Percentiles rank a stretch among this genome's conserved stretches.
These are phyloP conservation scores for Aspergillus bertholletiae DNA, from an alignment of 495 filamentous ascomycete genomes.

Conservation along the genomic window DNA sequence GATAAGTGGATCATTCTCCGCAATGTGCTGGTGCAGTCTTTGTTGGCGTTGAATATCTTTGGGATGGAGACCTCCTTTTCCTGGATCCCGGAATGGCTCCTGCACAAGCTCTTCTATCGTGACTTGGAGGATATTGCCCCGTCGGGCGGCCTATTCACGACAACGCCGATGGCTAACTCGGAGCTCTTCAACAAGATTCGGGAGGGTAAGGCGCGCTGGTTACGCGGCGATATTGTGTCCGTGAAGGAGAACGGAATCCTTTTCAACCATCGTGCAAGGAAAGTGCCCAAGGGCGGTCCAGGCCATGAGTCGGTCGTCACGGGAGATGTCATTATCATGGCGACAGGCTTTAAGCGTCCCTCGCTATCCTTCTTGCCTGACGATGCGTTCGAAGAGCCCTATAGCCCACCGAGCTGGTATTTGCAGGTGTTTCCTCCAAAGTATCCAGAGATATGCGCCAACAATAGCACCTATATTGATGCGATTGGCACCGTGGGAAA, in stretches of 20 bases:
- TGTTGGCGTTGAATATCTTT: conserved; percentile 75
- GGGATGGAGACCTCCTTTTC: conserved; percentile 71
- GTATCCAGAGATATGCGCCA: conserved; percentile 62
- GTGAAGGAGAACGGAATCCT: conserved; percentile 61
- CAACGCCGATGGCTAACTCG: conserved; percentile 83
- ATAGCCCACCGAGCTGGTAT: conserved; percentile 82
- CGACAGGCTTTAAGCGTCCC: conserved; percentile 76
- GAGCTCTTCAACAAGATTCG: conserved; percentile 76
- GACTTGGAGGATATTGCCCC: conserved; percentile 78
- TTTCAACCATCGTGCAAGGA: conserved; percentile 68
- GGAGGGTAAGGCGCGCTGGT: conserved; percentile 70
- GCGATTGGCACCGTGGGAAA: conserved; percentile 79
- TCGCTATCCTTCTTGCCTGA: conserved; percentile 68
- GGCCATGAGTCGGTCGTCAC: conserved; percentile 59
- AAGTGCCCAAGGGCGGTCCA: conserved; percentile 69
- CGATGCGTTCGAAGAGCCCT: conserved; percentile 65
- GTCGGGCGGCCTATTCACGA: conserved; percentile 64
- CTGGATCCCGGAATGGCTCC: conserved; percentile 72
- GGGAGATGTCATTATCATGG: conserved; percentile 78
- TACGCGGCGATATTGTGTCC: conserved; percentile 71
- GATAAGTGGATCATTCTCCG: conserved; percentile 91
- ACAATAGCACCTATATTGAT: conserved; percentile 81
- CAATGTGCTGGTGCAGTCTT: conserved; percentile 67
- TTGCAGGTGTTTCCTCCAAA: conserved; percentile 72
- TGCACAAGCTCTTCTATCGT: conserved; percentile 79